Percentiles rank a stretch among this genome's conserved stretches.
Evolutionary conservation across 2,329 filamentous ascomycete genomes (phyloP).

Genomic region (Trichoderma cornu-damae): DNA sequence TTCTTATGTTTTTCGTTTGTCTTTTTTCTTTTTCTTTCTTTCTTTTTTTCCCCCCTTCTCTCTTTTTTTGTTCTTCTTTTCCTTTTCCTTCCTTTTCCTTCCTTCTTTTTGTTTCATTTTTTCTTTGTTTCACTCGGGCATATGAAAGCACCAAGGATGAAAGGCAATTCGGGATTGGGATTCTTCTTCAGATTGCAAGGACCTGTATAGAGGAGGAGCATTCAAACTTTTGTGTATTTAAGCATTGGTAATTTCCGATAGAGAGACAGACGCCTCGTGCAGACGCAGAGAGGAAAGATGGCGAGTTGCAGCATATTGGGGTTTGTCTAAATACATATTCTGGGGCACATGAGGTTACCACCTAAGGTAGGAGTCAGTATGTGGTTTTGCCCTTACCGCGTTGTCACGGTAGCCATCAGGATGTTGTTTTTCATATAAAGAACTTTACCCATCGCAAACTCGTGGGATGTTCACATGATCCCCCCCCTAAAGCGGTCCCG

Average conservation of each 20-base stretch:
- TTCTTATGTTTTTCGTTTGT: no score
- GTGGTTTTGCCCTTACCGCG: no score
- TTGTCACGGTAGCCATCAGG: no score
- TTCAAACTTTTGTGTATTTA: constrained; percentile 7
- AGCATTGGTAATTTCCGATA: constrained; percentile 10
- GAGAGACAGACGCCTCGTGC: neutral
- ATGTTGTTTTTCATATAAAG: no score
- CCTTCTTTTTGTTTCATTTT: neutral
- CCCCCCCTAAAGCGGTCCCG: no score
- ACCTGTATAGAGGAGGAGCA: constrained; percentile 17
- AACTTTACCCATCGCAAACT: no score
- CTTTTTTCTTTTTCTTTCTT: neutral
- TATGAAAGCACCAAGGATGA: neutral
- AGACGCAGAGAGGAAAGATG: neutral
- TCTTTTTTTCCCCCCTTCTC: neutral
- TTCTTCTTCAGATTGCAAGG: constrained; percentile 11
- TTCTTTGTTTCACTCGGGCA: neutral
- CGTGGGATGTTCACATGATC: no score
- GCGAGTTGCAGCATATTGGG: neutral
- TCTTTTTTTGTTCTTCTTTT: no score
- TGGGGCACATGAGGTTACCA: no score
- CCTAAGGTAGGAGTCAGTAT: no score
- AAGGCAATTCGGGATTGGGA: neutral
- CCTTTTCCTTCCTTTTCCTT: no score
- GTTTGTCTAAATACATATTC: neutral